Evolutionary conservation across 2,329 filamentous ascomycete species (phyloP).

Genomic region (Fusarium denticulatum): DNA sequence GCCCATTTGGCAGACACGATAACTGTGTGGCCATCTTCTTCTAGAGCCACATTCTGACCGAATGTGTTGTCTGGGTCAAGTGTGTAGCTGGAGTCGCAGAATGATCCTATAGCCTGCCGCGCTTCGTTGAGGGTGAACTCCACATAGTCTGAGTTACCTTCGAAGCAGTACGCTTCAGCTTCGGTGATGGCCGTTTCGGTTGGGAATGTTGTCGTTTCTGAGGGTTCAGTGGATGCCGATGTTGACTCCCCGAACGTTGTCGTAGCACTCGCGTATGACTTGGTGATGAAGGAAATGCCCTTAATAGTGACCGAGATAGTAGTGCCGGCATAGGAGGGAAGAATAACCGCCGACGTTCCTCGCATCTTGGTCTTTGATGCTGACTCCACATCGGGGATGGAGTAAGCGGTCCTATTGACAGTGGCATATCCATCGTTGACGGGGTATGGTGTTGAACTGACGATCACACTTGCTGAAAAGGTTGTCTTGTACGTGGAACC

Average conservation of each 20-base stretch:
- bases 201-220: neutral
- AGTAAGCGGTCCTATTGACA: constrained; percentile 5
- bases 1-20: constrained; percentile 16
- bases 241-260: neutral
- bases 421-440: constrained; percentile 15
- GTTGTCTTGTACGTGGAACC: neutral
- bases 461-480: neutral
- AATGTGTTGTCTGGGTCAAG: constrained; percentile 6
- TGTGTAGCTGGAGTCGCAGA: constrained; percentile 11
- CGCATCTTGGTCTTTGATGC: neutral
- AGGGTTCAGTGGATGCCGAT: neutral
- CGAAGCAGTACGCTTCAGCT: constrained; percentile 13
- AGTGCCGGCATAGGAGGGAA: neutral
- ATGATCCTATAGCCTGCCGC: neutral
- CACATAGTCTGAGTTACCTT: neutral
- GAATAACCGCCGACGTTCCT: neutral
- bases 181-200: constrained; percentile 4
- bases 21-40: constrained; percentile 5
- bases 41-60: neutral
- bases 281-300: neutral
- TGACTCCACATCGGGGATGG: neutral
- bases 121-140: neutral
- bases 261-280: neutral
- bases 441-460: neutral
- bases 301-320: neutral